Evolutionary conservation across 345 rosid species (phyloP), one percentile per base, ranked within the genome.

Genomic region (Citrus glauca): DNA sequence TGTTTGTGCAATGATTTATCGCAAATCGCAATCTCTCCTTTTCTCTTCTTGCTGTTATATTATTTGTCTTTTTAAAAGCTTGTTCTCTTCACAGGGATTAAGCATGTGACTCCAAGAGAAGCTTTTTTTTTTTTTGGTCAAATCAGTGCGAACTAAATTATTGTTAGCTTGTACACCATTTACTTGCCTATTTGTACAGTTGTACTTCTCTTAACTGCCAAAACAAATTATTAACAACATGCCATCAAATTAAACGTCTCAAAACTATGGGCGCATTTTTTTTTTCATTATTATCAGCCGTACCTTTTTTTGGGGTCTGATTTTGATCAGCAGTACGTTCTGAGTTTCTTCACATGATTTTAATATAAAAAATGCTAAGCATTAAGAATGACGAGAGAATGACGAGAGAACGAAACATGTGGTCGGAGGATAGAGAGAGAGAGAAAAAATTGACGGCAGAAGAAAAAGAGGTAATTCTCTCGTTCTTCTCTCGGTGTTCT

Each of bases 41-140:
- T 55, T 27, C 30, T 4, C n/a, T 66, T 45, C 50, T 38, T 40
- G n/a, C 22, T 16, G 25, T 66, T 45, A 35, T 38, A 13, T 45
- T 45, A 13, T 45, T 48, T 48, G 9, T 14, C 7, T 70, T 73
- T 38, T 35, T n/a, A 2, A 45, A 27, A 64, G 6, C 27, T 14
- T n/a, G 68, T 48, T 32, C 33, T 71, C 71, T 57, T 61, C 68
- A 81, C 72, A 73, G 78, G 27, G 70, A 80, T 79, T 63, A 75
- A 63, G 63, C 86, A 84, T 74, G 83, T 86, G 85, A 84, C 69
- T 53, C 55, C 32, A 59, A 25, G 25, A 66, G 75, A 68, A 71
- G 38, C 57, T 8, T 5, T 16, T 76, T 27, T 17, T 37, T 38
- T 9, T 37, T 37, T 1, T 0, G 7, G 2, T 7, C 40, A 1